Conservation (phyloP, 352 stramenopile genomes). For the Phytopythium mirpurense region DNA sequence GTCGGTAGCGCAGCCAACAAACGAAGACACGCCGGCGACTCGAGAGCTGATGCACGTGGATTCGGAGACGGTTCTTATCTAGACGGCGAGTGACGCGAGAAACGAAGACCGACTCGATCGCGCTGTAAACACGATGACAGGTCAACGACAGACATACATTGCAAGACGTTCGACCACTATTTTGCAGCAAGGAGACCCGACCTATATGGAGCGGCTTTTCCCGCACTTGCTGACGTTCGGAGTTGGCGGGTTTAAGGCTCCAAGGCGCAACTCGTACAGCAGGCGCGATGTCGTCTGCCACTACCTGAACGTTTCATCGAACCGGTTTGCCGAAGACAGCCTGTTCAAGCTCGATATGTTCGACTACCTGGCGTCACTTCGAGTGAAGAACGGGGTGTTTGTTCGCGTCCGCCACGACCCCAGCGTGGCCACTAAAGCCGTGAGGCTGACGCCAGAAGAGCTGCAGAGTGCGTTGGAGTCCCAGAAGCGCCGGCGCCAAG, state of each 20-base stretch:
- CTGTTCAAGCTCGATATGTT: constrained; percentile 26
- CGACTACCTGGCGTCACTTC: constrained; percentile 10
- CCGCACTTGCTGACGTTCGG: constrained; percentile 21
- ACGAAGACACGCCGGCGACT: too few relatives aligned
- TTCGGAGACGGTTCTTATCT: constrained; percentile 16
- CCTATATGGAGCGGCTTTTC: constrained; percentile 18
- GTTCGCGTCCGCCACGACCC: constrained; percentile 14
- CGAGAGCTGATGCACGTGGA: too few relatives aligned
- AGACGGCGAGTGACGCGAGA: constrained; percentile 4
- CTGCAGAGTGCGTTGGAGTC: background rate
- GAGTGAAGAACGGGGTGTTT: constrained; percentile 16
- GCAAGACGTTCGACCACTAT: constrained; percentile 10
- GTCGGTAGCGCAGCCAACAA: too few relatives aligned
- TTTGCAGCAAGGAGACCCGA: constrained; percentile 9
- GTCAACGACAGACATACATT: constrained; percentile 1
- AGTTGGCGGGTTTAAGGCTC: constrained; percentile 11
- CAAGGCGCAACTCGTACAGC: constrained; percentile 10
- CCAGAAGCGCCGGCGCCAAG: too few relatives aligned
- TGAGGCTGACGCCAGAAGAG: background rate
- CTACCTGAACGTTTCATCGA: constrained; percentile 19
- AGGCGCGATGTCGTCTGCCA: constrained; percentile 15
- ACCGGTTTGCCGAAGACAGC: constrained; percentile 16
- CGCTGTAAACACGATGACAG: constrained; percentile 4
- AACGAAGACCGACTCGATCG: constrained; percentile 6
- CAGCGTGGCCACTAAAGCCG: too few relatives aligned